phyloP scores from a whole-genome alignment of 2,329 filamentous ascomycete species.

The Pyrenophora seminiperda region DNA sequence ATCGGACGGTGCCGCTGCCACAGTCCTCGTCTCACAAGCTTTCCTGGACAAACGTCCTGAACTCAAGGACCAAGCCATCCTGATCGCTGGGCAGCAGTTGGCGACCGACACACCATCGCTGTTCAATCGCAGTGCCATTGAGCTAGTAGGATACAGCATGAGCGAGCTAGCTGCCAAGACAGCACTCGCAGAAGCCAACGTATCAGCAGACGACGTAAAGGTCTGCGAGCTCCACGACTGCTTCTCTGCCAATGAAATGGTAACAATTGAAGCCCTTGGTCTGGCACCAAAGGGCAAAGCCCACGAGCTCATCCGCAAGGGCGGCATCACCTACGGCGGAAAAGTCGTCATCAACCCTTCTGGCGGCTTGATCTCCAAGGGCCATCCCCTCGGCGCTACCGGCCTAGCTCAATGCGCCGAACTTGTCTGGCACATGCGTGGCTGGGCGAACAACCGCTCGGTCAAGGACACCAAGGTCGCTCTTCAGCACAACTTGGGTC shows the following conservation, averaged over 20 bases:
- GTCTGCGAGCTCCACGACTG: conserved; percentile 96
- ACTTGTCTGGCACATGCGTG: conserved; percentile 91
- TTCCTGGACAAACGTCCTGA: conserved; percentile 87
- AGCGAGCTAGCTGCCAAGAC: conserved; percentile 68
- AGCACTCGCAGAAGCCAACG: conserved; percentile 76
- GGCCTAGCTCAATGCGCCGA: conserved; percentile 96
- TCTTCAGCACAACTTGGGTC: conserved; percentile 89
- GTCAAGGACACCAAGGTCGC: conserved; percentile 71
- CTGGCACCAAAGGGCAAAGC: conserved; percentile 79
- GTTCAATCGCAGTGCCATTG: conserved; percentile 81
- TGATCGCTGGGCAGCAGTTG: conserved; percentile 85
- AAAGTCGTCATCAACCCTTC: conserved; percentile 87
- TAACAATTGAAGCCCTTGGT: conserved; percentile 84
- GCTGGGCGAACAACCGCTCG: conserved; percentile 91
- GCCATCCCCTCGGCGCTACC: conserved; percentile 90
- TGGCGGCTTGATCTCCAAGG: conserved; percentile 93
- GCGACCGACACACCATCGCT: conserved; percentile 82
- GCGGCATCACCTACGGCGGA: conserved; percentile 90
- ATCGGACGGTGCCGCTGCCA: conserved; percentile 87
- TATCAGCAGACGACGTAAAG: conserved; percentile 69
- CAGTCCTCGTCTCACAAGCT: conserved; percentile 83
- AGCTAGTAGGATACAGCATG: conserved; percentile 91
- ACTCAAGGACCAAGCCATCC: conserved; percentile 79
- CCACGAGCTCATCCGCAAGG: conserved; percentile 83
- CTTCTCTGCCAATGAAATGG: conserved; percentile 94